A percentile compares a stretch with the other conserved stretches of the same genome.
Evolutionary conservation across 371 early-diverging fungal genomes (phyloP).

Genomic region (Circinella umbellata): DNA sequence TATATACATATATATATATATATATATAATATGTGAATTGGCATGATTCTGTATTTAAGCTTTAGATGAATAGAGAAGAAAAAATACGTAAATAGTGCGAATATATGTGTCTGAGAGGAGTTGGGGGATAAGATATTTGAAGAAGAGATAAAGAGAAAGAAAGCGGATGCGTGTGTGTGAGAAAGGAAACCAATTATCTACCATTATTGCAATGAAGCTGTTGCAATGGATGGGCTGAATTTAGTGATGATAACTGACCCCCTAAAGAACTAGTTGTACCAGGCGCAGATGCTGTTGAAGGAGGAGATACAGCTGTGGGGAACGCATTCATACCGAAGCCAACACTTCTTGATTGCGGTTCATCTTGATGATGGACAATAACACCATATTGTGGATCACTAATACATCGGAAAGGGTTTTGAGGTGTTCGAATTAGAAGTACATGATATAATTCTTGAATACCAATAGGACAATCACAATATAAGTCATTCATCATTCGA

Average conservation of each 20-base stretch:
- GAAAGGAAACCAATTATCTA: conserved; percentile 5
- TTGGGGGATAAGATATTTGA: not conserved
- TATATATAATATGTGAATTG: too few species aligned
- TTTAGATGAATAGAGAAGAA: too few species aligned
- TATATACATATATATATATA: too few species aligned
- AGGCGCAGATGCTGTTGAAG: not conserved
- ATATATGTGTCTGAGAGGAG: not conserved
- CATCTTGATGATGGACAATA: conserved; percentile 23
- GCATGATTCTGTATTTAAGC: too few species aligned
- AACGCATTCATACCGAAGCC: conserved; percentile 1
- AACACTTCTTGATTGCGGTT: not conserved
- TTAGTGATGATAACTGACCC: not conserved
- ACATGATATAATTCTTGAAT: conserved; percentile 31
- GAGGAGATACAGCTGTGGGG: not conserved
- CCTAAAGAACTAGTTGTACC: not conserved
- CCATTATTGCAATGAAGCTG: conserved; percentile 7
- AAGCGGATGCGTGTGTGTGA: not conserved
- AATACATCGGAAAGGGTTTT: conserved; percentile 27
- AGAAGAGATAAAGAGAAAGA: not conserved
- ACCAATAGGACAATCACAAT: conserved; percentile 26
- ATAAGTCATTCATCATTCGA: conserved; percentile 34
- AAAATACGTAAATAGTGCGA: not conserved
- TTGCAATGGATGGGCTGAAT: conserved; percentile 5
- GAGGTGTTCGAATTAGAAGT: conserved; percentile 11
- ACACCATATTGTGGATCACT: conserved; percentile 30